Conservation (phyloP, 768 basidiomycete genomes). For the Russula dissimulans region DNA sequence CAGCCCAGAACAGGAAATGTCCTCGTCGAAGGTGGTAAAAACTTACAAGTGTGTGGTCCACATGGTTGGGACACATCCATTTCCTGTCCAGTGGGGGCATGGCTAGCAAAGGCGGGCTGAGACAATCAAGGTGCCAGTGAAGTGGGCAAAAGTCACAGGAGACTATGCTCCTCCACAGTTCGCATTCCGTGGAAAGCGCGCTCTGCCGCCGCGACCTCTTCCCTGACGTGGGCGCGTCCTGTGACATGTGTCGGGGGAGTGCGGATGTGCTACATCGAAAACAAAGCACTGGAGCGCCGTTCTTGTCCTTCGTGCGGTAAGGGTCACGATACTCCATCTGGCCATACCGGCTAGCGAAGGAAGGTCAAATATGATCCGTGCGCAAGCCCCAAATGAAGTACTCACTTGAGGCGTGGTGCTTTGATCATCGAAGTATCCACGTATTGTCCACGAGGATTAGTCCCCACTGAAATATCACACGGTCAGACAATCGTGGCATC, state of each 20-base stretch:
- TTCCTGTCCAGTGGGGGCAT: conserved; percentile 86
- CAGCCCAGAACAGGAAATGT: conserved; percentile 11
- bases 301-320: conserved; percentile 76
- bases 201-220: conserved; percentile 46
- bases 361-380: conserved; percentile 1
- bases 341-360: conserved; percentile 58
- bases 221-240: conserved; percentile 39
- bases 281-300: conserved; percentile 77
- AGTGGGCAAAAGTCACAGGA: conserved; percentile 93
- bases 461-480: conserved; percentile 46
- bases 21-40: neutral
- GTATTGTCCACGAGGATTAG: conserved; percentile 74
- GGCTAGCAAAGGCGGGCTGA: conserved; percentile 78
- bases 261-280: conserved; percentile 84
- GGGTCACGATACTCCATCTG: conserved; percentile 89
- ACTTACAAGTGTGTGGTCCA: conserved; percentile 76
- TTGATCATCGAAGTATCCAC: conserved; percentile 71
- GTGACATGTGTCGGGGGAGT: conserved; percentile 45
- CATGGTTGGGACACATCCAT: conserved; percentile 99
- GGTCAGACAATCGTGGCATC: neutral
- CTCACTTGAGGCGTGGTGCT: conserved; percentile 75
- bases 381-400: conserved; percentile 20
- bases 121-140: conserved; percentile 96
- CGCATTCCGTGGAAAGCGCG: conserved; percentile 36
- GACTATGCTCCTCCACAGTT: conserved; percentile 61